Base-by-base conservation (phyloP, 1,284 basidiomycete species). In the Pseudomicrostroma phylloplanum region DNA sequence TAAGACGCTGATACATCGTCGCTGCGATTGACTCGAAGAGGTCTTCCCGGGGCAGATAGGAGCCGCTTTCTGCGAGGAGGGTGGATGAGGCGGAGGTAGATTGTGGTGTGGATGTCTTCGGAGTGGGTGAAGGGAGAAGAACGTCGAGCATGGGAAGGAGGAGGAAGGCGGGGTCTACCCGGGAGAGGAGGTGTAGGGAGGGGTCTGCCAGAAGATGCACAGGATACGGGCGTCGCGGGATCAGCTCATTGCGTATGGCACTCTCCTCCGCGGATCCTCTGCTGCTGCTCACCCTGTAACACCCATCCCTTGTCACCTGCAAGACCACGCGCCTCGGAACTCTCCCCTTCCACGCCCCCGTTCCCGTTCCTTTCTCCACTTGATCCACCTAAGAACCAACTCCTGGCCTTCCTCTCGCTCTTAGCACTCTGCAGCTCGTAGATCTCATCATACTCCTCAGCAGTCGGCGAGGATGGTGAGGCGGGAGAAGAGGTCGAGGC, bases 131-230 rank as follows among this genome's bases (percentile, higher is more conserved):
- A 23, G 46, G 17, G 17, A 23, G 17, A 11, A 23, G 46, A 3
- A 48, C 46, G 46, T n/a, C n/a, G 4, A 48, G 46, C 23, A 48
- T n/a, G n/a, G 46, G 46, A 11, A 48, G 46, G 46, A 48, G 46
- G 23, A 48, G 46, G 12, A 48, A 48, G 46, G 23, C 23, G 17
- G 46, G 12, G 12, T 48, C 46, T n/a, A 48, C 7, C n/a, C n/a
- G 46, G 23, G 23, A 23, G 46, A 48, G 46, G 23, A 48, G 46
- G 23, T 48, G 46, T n/a, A 48, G 46, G 3, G 46, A 48, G 46
- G 7, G 7, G 46, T 48, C 46, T 48, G 12, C 23, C 23, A 48
- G 46, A 23, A 11, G 46, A n/a, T 3, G 46, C 3, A 7, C 4
- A 48, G 46, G 17, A 48, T 4, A 48, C 4, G n/a, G n/a, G n/a